Evolutionary conservation across 495 filamentous ascomycete genomes (phyloP).

Genomic region (Penicillium crystallinum): DNA sequence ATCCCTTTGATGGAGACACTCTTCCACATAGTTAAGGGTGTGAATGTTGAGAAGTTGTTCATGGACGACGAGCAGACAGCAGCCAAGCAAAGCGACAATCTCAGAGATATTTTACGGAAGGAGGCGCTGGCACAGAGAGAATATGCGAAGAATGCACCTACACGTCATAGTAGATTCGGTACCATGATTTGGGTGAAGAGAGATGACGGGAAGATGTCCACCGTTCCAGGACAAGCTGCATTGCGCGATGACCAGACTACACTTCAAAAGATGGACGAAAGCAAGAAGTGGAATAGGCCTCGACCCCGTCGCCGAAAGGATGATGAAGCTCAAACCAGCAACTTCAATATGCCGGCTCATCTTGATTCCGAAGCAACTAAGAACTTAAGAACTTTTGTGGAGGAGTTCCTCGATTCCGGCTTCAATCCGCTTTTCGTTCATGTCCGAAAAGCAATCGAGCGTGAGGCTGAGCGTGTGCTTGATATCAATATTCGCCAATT

Average conservation of each 20-base stretch:
- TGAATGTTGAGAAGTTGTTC: conserved; percentile 82
- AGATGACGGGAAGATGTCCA: conserved; percentile 71
- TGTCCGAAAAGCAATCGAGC: conserved; percentile 82
- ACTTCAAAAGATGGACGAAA: conserved; percentile 82
- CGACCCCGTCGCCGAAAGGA: conserved; percentile 57
- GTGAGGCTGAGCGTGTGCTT: conserved; percentile 79
- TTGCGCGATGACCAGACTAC: conserved; percentile 67
- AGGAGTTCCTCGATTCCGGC: conserved; percentile 89
- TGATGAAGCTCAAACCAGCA: conserved; percentile 55
- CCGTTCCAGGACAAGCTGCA: conserved; percentile 81
- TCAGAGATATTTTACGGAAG: conserved; percentile 65
- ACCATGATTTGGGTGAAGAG: conserved; percentile 97
- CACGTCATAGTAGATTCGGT: conserved; percentile 89
- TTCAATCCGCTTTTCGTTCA: conserved; percentile 93
- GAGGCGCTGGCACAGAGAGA: conserved; percentile 75
- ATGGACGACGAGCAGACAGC: conserved; percentile 67
- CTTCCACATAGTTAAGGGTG: conserved; percentile 86
- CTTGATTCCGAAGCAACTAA: conserved; percentile 63
- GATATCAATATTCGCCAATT: conserved; percentile 72
- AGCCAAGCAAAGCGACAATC: conserved; percentile 64
- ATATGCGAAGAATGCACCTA: conserved; percentile 74
- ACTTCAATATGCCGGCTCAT: conserved; percentile 68
- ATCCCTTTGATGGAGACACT: conserved; percentile 80
- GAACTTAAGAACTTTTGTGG: conserved; percentile 75
- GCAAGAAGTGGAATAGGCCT: conserved; percentile 86